Evolutionary conservation across 768 basidiomycete species (phyloP).

Genomic region (Trametes coccinea): DNA sequence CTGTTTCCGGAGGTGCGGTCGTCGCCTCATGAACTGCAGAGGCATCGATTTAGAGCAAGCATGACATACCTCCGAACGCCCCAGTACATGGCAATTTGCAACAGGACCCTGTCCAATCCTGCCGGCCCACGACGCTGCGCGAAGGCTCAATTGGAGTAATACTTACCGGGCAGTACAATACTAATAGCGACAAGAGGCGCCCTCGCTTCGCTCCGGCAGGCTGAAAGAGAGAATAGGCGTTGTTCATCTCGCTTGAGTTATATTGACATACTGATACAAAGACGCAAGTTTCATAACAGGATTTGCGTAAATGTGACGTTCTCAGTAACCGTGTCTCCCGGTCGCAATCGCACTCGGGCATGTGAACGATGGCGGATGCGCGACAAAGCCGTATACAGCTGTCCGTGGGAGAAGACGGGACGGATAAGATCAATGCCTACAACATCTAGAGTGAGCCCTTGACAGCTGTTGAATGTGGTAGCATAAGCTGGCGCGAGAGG

Average conservation of each 20-base stretch:
- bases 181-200: too few relatives aligned
- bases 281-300: not conserved
- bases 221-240: slow-evolving; percentile 1
- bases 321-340: slow-evolving; percentile 22
- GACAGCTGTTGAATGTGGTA: slow-evolving; percentile 45
- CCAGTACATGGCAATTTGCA: too few relatives aligned
- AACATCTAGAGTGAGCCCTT: slow-evolving; percentile 39
- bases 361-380: slow-evolving; percentile 30
- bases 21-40: too few relatives aligned
- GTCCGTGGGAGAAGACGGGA: slow-evolving; percentile 41
- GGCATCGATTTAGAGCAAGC: too few relatives aligned
- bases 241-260: not conserved
- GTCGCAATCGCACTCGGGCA: slow-evolving; percentile 25
- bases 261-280: not conserved
- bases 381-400: slow-evolving; percentile 34
- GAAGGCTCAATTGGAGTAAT: too few relatives aligned
- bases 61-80: too few relatives aligned
- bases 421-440: slow-evolving; percentile 40
- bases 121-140: too few relatives aligned
- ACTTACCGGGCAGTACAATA: too few relatives aligned
- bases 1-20: too few relatives aligned
- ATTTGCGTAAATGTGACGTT: not conserved
- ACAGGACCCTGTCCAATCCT: too few relatives aligned
- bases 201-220: too few relatives aligned
- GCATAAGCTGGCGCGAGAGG: slow-evolving; percentile 42